These are phyloP conservation scores for Daldinia childiae DNA, from an alignment of 495 filamentous ascomycete genomes.

Conservation along the genomic window DNA sequence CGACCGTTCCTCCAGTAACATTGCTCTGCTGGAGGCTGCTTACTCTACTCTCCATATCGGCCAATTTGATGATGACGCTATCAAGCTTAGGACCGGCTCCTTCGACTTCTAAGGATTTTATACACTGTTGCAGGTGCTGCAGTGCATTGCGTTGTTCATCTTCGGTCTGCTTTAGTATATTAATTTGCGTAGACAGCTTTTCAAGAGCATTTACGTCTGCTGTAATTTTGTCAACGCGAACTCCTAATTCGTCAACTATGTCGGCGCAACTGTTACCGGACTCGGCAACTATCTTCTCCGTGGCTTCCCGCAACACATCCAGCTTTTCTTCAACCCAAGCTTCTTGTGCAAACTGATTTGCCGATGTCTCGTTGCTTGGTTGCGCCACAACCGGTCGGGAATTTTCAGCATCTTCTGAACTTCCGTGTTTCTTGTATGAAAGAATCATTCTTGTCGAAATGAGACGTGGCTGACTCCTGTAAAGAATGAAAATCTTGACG, in stretches of 20 bases:
- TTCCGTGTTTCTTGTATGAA: constrained; percentile 11
- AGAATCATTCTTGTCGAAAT: constrained; percentile 8
- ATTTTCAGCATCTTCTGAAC: neutral
- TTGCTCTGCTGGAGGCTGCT: constrained; percentile 7
- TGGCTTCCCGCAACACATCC: neutral
- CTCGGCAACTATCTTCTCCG: constrained; percentile 17
- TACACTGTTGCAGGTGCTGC: neutral
- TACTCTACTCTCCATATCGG: constrained; percentile 4
- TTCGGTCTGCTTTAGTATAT: neutral
- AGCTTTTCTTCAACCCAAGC: constrained; percentile 23
- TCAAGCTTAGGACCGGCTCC: neutral
- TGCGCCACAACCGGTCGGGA: neutral
- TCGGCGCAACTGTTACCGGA: constrained; percentile 28
- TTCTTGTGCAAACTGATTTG: neutral
- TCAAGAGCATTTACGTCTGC: constrained; percentile 1
- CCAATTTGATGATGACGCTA: constrained; percentile 5
- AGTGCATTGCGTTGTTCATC: neutral
- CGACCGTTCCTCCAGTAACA: neutral
- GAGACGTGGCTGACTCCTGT: neutral
- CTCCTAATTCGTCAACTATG: constrained; percentile 30
- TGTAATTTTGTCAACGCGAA: constrained; percentile 10
- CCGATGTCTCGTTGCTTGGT: neutral
- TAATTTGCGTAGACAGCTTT: neutral
- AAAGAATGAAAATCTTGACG: constrained; percentile 15
- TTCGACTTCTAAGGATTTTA: neutral